These are phyloP conservation scores for Colletotrichum sansevieriae DNA, from an alignment of 2,329 filamentous ascomycete species.

Conservation along the genomic window DNA sequence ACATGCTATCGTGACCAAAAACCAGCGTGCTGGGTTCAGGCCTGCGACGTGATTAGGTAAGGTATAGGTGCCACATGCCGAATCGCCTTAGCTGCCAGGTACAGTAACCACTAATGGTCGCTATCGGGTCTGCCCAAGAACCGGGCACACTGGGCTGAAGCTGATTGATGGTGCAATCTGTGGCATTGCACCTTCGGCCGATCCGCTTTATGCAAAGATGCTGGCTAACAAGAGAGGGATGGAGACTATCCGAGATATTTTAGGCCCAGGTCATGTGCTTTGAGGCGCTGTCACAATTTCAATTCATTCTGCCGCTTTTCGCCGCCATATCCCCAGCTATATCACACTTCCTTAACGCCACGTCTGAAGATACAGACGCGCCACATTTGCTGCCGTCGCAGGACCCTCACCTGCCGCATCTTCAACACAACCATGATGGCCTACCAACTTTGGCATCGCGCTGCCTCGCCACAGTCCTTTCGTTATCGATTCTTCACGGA, in stretches of 20 bases:
- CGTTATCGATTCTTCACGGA: too few relatives aligned
- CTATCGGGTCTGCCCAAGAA: conserved; percentile 2
- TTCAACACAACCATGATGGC: too few relatives aligned
- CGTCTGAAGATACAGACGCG: too few relatives aligned
- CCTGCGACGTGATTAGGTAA: neutral
- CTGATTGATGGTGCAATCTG: neutral
- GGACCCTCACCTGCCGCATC: too few relatives aligned
- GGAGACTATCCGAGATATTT: neutral
- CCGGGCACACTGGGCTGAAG: neutral
- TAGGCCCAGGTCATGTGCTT: conserved; percentile 2
- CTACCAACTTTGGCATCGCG: too few relatives aligned
- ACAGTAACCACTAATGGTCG: neutral
- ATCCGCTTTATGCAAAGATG: neutral
- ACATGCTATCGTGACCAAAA: neutral
- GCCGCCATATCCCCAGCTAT: neutral
- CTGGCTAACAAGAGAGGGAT: neutral
- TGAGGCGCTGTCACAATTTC: neutral
- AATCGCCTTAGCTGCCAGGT: neutral
- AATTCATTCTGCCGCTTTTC: conserved; percentile 1
- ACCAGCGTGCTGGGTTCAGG: neutral
- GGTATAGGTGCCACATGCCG: neutral
- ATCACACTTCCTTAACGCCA: neutral
- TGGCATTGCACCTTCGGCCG: neutral
- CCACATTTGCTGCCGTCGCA: too few relatives aligned
- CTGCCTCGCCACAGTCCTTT: too few relatives aligned